Base-by-base conservation (phyloP, 257 asterid genomes). In the Gynochthodes officinalis region DNA sequence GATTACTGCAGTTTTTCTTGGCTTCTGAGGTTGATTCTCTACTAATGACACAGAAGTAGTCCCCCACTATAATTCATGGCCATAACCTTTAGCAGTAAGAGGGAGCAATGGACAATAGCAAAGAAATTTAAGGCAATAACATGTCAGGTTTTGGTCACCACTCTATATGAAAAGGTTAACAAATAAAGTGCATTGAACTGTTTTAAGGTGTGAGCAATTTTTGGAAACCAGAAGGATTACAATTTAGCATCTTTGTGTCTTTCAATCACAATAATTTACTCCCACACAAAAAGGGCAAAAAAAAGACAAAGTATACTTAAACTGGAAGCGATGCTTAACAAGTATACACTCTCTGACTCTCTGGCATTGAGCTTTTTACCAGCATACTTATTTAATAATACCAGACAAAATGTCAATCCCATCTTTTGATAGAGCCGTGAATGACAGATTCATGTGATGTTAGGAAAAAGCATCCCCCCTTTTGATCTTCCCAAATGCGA, bases 211-310 rank as follows among this genome's bases (percentile, higher is more conserved):
- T 58, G 37, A 28, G 19, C 64, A 58, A 58, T 12, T 25, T 28
- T 9, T 58, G 64, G 64, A 28, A 58, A 58, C 37, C 15, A 63
- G 21, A 63, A 0, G 40, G 18, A 16, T n/a, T 60, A 63, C 25
- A 63, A n/a, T 28, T 39, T 61, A 61, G 67, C 65, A 15, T 58
- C 21, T 60, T 32, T 60, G 65, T 30, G 35, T 35, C 10, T 30
- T 63, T 63, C 68, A 35, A 37, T 13, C 43, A 14, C 68, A 64
- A 64, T 64, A 64, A 64, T 64, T 16, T 44, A 64, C n/a, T n/a
- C 52, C 42, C 46, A 16, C 48, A 4, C 7, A 64, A 64, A 50
- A 12, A n/a, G 33, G 32, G 9, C 3, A 10, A 11, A 33, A 59
- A 30, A 30, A 37, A 10, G 14, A 33, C 27, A 12, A 67, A 30